phyloP scores from a whole-genome alignment of 257 asterid species.

The Nicotiana tomentosiformis region DNA sequence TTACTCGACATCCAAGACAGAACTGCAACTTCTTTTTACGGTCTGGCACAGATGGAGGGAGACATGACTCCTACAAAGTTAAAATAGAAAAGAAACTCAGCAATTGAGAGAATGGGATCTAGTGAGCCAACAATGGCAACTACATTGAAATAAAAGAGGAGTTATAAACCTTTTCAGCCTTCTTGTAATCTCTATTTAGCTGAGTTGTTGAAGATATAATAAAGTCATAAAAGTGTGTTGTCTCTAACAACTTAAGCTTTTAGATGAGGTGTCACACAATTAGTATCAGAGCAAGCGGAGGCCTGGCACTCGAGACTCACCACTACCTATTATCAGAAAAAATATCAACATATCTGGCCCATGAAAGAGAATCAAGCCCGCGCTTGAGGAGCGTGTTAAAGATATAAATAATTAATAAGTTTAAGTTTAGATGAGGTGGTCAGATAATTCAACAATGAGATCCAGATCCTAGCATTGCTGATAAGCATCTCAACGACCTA shows the following conservation, averaged over 20 bases:
- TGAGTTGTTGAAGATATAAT: background rate
- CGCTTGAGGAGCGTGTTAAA: background rate
- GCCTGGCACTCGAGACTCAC: background rate
- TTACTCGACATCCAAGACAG: slow-evolving; percentile 74
- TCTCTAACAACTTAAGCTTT: background rate
- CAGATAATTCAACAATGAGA: background rate
- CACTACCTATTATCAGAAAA: background rate
- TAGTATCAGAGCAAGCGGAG: background rate
- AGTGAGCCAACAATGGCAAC: background rate
- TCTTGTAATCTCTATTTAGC: background rate
- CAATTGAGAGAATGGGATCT: background rate
- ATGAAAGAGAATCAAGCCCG: background rate
- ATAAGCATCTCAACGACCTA: background rate
- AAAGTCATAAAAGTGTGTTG: background rate
- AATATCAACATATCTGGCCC: background rate
- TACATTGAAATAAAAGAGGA: background rate
- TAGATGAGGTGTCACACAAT: background rate
- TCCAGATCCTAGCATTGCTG: background rate
- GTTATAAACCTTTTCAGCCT: background rate
- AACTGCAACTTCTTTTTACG: slow-evolving; percentile 68
- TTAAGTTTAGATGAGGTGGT: background rate
- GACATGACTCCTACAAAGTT: slow-evolving; percentile 58
- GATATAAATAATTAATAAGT: background rate
- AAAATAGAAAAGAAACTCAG: slow-evolving; percentile 6
- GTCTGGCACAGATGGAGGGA: slow-evolving; percentile 66